Evolutionary conservation across 192 early-diverging fungal species (phyloP), one percentile per base, ranked within the genome.

Genomic region (Backusella luteola): DNA sequence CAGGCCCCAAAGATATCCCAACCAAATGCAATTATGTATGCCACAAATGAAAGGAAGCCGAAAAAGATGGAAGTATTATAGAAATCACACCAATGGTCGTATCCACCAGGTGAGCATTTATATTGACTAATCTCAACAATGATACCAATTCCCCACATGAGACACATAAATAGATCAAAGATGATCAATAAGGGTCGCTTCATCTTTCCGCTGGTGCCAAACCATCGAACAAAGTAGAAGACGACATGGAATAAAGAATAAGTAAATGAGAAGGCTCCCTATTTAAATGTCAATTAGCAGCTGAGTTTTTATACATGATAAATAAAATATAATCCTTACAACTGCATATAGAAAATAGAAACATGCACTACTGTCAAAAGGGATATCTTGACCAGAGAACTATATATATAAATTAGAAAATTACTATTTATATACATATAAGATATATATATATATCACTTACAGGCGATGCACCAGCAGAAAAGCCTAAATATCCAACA

Each of bases 21-120:
- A 15, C 41, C 71, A 4, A 79, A 41, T 15, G 68, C 67, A 39
- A 74, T 32, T 9, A 77, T 70, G 38, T 71, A 83, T 6, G 34
- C 14, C 11, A 67, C 75, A 76, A 83, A 79, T n/a, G 78, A 73
- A 26, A 83, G 17, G 63, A 79, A 80, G 0, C 82, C 82, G 63
- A 71, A 84, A 41, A 84, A 84, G 34, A 84, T 81, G 53, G 80
- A 79, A 14, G 79, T 73, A 69, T 84, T 84, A 29, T 77, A 81
- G 29, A 84, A 84, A 56, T 84, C 74, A 73, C 83, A 84, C 79
- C 79, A 84, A 29, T 72, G 66, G 23, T 81, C 36, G 21, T 77
- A 67, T 42, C 39, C 68, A 71, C 80, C 80, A 26, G 77, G 77
- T 0, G 56, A 6, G 42, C 83, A 84, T 11, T 34, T 42, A 38